phyloP scores from a whole-genome alignment of 768 basidiomycete genomes.

The Coprinellus micaceus region DNA sequence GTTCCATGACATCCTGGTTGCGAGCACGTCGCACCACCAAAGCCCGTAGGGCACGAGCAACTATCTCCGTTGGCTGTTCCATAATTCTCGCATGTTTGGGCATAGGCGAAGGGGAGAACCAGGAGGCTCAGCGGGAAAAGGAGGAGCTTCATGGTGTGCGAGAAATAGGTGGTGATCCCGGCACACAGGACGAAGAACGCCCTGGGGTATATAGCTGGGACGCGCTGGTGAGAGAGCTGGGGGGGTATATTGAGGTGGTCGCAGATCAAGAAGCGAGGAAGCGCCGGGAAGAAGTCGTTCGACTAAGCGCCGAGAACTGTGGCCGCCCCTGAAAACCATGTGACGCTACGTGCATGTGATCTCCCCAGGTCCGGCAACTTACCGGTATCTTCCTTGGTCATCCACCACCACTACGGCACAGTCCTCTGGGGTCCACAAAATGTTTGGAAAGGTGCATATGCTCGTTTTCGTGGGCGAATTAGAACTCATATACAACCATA shows the following conservation, averaged over 20 bases:
- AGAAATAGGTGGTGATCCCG: neutral
- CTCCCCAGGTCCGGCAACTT: too few species aligned
- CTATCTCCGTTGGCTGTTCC: slow-evolving; percentile 51
- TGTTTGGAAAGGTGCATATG: slow-evolving; percentile 41
- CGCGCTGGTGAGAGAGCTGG: neutral
- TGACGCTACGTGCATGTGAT: neutral
- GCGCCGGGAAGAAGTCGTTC: neutral
- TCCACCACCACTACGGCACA: neutral
- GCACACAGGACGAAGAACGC: neutral
- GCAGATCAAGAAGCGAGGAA: neutral
- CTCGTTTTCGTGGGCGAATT: too few species aligned
- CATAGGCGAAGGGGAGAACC: slow-evolving; percentile 12
- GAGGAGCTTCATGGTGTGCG: neutral
- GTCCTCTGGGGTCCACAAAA: slow-evolving; percentile 19
- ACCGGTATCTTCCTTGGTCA: too few species aligned
- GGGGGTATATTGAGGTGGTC: neutral
- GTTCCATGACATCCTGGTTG: slow-evolving; percentile 76
- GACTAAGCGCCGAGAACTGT: neutral
- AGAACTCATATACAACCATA: slow-evolving; percentile 15
- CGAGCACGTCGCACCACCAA: slow-evolving; percentile 68
- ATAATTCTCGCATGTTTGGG: slow-evolving; percentile 66
- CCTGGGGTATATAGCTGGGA: neutral
- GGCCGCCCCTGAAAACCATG: neutral
- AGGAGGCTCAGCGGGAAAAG: neutral
- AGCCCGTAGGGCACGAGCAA: slow-evolving; percentile 81